Evolutionary conservation across 306 rosid genomes (phyloP).

Genomic region (Lathyrus sativus): DNA sequence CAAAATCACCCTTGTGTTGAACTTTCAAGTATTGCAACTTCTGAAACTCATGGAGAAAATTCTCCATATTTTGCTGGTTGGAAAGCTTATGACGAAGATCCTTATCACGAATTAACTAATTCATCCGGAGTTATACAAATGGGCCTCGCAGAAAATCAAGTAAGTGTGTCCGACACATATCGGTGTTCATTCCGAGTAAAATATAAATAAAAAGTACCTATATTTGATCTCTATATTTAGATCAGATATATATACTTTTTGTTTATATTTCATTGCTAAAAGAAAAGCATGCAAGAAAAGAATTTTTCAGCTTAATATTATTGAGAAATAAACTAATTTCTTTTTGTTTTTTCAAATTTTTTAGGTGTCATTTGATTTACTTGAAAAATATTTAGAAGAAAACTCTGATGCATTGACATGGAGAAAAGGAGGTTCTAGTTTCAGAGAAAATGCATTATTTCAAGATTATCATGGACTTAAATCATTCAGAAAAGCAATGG

Average conservation of each 20-base stretch:
- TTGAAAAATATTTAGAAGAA: slow-evolving; percentile 71
- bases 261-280: not conserved
- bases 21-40: slow-evolving; percentile 70
- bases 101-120: slow-evolving; percentile 64
- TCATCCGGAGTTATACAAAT: slow-evolving; percentile 84
- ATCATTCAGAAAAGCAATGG: slow-evolving; percentile 86
- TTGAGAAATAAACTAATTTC: not conserved
- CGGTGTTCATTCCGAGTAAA: not conserved
- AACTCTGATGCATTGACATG: slow-evolving; percentile 54
- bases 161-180: slow-evolving; percentile 32
- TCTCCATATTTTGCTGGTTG: slow-evolving; percentile 97
- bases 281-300: not conserved
- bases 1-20: slow-evolving; percentile 52
- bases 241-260: not conserved
- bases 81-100: slow-evolving; percentile 91
- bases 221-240: not conserved
- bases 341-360: not conserved
- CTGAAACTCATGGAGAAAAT: slow-evolving; percentile 90
- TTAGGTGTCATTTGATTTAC: slow-evolving; percentile 89
- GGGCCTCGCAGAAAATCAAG: slow-evolving; percentile 98
- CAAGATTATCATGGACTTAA: slow-evolving; percentile 93
- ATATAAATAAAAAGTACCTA: not conserved
- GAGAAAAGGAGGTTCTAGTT: slow-evolving; percentile 63
- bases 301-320: not conserved
- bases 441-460: slow-evolving; percentile 87